These are phyloP conservation scores for Trametes versicolor DNA, from an alignment of 1,284 basidiomycete species.

Conservation along the genomic window DNA sequence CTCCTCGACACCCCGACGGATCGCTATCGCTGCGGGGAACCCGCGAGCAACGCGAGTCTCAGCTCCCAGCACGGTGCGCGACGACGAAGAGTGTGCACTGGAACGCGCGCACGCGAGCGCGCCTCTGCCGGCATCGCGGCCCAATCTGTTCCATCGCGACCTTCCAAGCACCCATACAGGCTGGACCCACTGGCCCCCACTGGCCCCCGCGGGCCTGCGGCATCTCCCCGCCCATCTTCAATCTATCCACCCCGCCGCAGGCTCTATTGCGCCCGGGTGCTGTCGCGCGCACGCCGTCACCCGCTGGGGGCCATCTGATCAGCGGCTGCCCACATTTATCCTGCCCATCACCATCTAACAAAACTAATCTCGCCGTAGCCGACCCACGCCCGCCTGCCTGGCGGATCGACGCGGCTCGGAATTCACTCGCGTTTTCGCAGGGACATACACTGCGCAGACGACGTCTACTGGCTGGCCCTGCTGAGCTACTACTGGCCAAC, in stretches of 20 bases:
- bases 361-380: conserved; percentile 5
- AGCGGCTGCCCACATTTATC: not conserved
- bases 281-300: conserved; percentile 14
- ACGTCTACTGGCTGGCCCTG: too few species aligned
- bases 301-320: conserved; percentile 13
- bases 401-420: not conserved
- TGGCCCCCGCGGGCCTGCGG: not conserved
- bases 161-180: not conserved
- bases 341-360: not conserved
- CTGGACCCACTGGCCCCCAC: conserved; percentile 23
- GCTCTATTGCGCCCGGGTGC: conserved; percentile 9
- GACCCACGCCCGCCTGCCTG: not conserved
- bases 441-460: too few species aligned
- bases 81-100: not conserved
- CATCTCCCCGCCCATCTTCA: conserved; percentile 5
- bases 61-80: not conserved
- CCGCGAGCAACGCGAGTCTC: not conserved
- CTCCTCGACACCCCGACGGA: not conserved
- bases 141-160: not conserved
- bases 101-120: not conserved
- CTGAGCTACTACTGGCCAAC: too few species aligned
- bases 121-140: not conserved
- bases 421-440: too few species aligned
- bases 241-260: not conserved
- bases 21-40: conserved; percentile 7